Conservation (phyloP, 2,329 filamentous ascomycete genomes). For the Acarospora socialis region DNA sequence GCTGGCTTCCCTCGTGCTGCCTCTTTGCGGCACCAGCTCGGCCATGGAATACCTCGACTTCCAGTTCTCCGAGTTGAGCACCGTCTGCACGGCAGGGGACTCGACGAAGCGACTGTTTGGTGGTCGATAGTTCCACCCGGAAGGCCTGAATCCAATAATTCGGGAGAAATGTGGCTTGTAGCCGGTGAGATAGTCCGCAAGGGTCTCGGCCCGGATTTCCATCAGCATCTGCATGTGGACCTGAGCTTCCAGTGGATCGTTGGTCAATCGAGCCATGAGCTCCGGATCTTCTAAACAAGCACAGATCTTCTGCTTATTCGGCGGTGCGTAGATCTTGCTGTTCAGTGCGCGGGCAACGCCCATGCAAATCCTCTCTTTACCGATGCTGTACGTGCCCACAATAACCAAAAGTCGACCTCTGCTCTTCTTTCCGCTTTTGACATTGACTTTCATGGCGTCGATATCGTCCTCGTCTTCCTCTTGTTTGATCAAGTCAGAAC, state of each 20-base stretch:
- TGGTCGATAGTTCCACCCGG: conserved; percentile 85
- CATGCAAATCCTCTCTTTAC: conserved; percentile 90
- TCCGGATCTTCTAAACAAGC: conserved; percentile 74
- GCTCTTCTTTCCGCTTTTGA: conserved; percentile 20
- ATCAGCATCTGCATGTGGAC: conserved; percentile 96
- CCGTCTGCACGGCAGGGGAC: conserved; percentile 47
- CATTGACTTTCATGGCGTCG: conserved; percentile 16
- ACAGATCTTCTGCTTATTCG: conserved; percentile 72
- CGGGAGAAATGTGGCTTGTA: conserved; percentile 72
- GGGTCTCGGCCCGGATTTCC: conserved; percentile 79
- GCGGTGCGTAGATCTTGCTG: conserved; percentile 78
- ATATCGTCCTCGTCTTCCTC: conserved; percentile 17
- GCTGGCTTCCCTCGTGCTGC: conserved; percentile 65
- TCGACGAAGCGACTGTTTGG: conserved; percentile 48
- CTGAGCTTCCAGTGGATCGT: conserved; percentile 69
- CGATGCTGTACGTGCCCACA: conserved; percentile 94
- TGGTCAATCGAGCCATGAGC: conserved; percentile 61
- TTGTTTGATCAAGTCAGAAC: conserved; percentile 24
- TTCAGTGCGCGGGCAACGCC: conserved; percentile 76
- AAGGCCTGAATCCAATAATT: conserved; percentile 81
- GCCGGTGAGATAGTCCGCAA: conserved; percentile 72
- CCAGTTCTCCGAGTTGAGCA: conserved; percentile 59
- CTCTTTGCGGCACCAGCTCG: conserved; percentile 68
- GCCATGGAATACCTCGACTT: conserved; percentile 54
- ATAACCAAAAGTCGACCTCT: conserved; percentile 69